Evolutionary conservation across 2,329 filamentous ascomycete genomes (phyloP).

Genomic region (Aphanoascus verrucosus): DNA sequence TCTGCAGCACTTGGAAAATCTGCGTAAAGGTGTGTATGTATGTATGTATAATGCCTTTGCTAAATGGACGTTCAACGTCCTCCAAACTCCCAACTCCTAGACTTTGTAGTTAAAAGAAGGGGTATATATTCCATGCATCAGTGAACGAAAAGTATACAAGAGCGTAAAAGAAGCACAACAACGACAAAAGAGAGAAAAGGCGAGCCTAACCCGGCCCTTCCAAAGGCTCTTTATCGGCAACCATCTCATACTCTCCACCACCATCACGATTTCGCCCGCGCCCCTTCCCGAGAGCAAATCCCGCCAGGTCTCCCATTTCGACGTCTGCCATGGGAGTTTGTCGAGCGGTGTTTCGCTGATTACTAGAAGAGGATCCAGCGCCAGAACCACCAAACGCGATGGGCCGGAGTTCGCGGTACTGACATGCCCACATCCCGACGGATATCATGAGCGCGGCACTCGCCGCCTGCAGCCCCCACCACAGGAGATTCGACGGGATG

Average conservation of each 20-base stretch:
- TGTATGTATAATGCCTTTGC: no score
- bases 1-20: no score
- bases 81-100: conserved; percentile 4
- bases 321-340: conserved; percentile 42
- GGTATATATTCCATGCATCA: conserved; percentile 2
- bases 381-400: conserved; percentile 62
- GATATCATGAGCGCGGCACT: conserved; percentile 55
- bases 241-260: conserved; percentile 52
- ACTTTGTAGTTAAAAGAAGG: neutral
- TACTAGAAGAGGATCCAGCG: conserved; percentile 5
- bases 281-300: conserved; percentile 16
- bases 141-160: neutral
- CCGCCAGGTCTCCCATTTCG: conserved; percentile 14
- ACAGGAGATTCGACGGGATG: conserved; percentile 67
- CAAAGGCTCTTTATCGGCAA: conserved; percentile 37
- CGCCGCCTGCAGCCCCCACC: conserved; percentile 64
- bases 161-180: neutral
- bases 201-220: neutral
- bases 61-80: no score
- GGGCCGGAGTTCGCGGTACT: conserved; percentile 76
- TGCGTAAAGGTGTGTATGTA: no score
- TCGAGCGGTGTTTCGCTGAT: conserved; percentile 29
- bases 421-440: conserved; percentile 81
- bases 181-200: no score
- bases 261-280: conserved; percentile 21